Evolutionary conservation across 192 early-diverging fungal genomes (phyloP), one percentile per base, ranked within the genome.

Genomic region (Linnemannia exigua): DNA sequence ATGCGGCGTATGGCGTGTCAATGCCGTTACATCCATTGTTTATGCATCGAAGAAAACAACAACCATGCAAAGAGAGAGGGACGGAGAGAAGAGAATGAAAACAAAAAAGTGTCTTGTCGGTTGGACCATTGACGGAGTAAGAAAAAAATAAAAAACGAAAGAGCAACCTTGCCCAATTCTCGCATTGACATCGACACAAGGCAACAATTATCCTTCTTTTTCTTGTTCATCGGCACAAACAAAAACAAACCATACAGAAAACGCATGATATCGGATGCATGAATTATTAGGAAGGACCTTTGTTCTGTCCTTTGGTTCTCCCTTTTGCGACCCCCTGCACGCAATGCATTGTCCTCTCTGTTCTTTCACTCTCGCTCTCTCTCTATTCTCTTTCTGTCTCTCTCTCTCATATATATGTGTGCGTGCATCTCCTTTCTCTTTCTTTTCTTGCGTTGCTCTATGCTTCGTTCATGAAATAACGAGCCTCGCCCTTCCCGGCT

Each of bases 11-110:
- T 44, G 41, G 41, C 41, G n/a, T 47, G 47, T 72, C 44, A 47
- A 15, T 72, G 70, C 72, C 48, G 33, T 74, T 74, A 63, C 58
- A 25, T 63, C 58, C 58, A 63, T 63, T 63, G 58, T 63, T n/a
- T 25, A 63, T 63, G 58, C 58, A 63, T 63, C 58, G 58, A 63
- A 63, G 2, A 14, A 50, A 46, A 46, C 22, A 54, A 54, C 69
- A 20, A 70, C 22, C 69, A 2, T 70, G 22, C 7, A 31, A 16
- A 25, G 33, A 2, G 58, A 63, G 58, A 25, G 58, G 15, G 28
- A 63, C n/a, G 28, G 58, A 31, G 22, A 54, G 58, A 31, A 63
- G 28, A 25, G 28, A 63, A 63, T 63, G 28, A 63, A 31, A 63
- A 63, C 9, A 25, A 28, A 9, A 31, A 31, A 15, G n/a, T n/a